phyloP scores from a whole-genome alignment of 2,329 filamentous ascomycete species.

The Dactylellina cionopaga region DNA sequence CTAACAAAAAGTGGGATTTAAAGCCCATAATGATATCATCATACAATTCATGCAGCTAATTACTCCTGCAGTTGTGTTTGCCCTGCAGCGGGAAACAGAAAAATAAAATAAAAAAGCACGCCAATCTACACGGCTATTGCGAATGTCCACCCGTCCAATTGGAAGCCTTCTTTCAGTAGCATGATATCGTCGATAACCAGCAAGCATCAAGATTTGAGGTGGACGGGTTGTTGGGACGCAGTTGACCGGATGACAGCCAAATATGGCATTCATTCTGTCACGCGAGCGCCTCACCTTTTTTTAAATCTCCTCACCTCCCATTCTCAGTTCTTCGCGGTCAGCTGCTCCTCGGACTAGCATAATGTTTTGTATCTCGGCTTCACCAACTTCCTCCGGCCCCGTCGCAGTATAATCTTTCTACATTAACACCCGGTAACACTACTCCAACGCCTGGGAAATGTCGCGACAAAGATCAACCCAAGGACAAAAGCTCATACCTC shows the following conservation, averaged over 20 bases:
- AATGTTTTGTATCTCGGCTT: slow-evolving; percentile 5
- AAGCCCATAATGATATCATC: too few relatives aligned
- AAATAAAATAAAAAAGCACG: slow-evolving; percentile 13
- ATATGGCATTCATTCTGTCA: neutral
- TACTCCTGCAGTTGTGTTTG: neutral
- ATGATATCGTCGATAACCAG: neutral
- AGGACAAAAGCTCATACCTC: slow-evolving; percentile 7
- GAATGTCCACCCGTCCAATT: slow-evolving; percentile 1
- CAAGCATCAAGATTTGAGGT: too few relatives aligned
- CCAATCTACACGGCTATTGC: slow-evolving; percentile 28
- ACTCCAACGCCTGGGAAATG: slow-evolving; percentile 10
- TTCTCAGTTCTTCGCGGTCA: slow-evolving; percentile 5
- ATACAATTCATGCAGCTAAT: too few relatives aligned
- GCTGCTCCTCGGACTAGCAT: slow-evolving; percentile 10
- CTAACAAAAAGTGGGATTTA: too few relatives aligned
- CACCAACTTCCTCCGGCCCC: slow-evolving; percentile 14
- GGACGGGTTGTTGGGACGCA: neutral
- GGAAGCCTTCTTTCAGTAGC: neutral
- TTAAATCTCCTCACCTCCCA: slow-evolving; percentile 29
- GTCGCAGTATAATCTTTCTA: neutral
- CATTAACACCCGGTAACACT: slow-evolving; percentile 13
- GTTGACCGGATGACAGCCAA: neutral
- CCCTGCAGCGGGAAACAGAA: neutral
- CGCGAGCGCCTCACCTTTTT: slow-evolving; percentile 31
- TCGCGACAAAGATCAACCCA: slow-evolving; percentile 38